Evolutionary conservation across 1,284 basidiomycete genomes (phyloP).

Genomic region (Moesziomyces antarcticus): DNA sequence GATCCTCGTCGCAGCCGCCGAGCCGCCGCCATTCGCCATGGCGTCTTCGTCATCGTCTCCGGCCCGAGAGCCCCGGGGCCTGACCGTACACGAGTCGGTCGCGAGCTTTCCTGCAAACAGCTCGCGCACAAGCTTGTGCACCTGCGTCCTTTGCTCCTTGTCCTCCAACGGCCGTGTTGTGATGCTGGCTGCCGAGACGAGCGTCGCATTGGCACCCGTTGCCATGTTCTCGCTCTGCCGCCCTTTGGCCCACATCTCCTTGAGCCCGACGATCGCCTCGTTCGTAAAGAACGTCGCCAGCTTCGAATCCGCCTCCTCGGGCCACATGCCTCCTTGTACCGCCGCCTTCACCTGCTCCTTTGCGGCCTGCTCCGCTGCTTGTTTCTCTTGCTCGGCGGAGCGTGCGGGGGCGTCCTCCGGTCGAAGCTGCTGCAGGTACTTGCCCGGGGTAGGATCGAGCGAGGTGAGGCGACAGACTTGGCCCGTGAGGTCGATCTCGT

Average conservation of each 20-base stretch:
- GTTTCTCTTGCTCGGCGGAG: background rate
- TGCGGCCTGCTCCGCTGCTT: conserved; percentile 1
- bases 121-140: conserved; percentile 84
- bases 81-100: conserved; percentile 73
- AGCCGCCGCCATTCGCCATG: conserved; percentile 13
- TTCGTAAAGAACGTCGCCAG: conserved; percentile 31
- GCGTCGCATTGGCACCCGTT: conserved; percentile 31
- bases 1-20: conserved; percentile 71
- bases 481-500: conserved; percentile 47
- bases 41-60: conserved; percentile 41
- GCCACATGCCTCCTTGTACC: conserved; percentile 22
- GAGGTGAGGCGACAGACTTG: conserved; percentile 48
- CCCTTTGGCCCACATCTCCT: conserved; percentile 27
- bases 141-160: conserved; percentile 81
- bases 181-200: conserved; percentile 34
- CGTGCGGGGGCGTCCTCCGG: background rate
- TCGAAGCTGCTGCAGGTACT: conserved; percentile 20
- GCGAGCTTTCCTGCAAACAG: conserved; percentile 85
- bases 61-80: conserved; percentile 16
- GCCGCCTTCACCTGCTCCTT: conserved; percentile 1
- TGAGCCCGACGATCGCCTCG: conserved; percentile 19
- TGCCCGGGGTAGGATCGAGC: conserved; percentile 46
- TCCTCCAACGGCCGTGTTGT: conserved; percentile 78
- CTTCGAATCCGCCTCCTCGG: conserved; percentile 20
- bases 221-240: conserved; percentile 21